Base-by-base conservation (phyloP, 371 early-diverging fungal species). In the Mucor ambiguus region DNA sequence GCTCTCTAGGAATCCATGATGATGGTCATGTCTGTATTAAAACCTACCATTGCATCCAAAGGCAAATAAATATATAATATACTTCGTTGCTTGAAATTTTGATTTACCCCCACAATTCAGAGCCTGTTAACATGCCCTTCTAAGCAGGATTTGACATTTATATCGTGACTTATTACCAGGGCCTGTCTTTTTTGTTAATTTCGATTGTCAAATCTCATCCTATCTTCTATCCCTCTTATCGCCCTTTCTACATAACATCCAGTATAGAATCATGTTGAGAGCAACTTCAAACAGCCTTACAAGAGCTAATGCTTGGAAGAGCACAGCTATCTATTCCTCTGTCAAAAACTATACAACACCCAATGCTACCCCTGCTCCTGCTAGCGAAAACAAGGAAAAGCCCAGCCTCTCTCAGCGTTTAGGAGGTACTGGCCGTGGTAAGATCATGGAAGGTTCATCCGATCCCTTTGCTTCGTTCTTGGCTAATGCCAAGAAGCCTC, bases 361-460 rank as follows among this genome's bases (percentile, higher is more conserved):
- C 14, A 43, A 16, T 28, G 46, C 43, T 60, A 60, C 60, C 46
- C 60, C 60, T 60, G 30, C 28, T 44, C 41, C 41, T 41, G 14
- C 49, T 14, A 35, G n/a, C 16, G 26, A 48, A 1, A 61, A 33
- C 20, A 26, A 61, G n/a, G 58, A 61, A 10, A n/a, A 43, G 16
- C 55, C 37, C 44, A 30, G 60, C 6, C 68, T 71, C 49, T 75
- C 81, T 28, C 61, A 64, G 30, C 77, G 81, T 58, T 59, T 80
- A 26, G 76, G 76, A 28, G 81, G 81, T 58, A 59, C 75, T 52
- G 81, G 81, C 43, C 77, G 81, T 69, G 81, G 81, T 49, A 73
- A 75, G 29, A 49, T 63, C 14, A 35, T 73, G n/a, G 61, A 63
- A 9, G 48, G 35, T 26, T 66, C 44, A 14, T n/a, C 60, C 35